Percentiles rank a stretch among this genome's conserved stretches.
These are phyloP conservation scores for Sisymbrium irio DNA, from an alignment of 345 rosid species.

Conservation along the genomic window DNA sequence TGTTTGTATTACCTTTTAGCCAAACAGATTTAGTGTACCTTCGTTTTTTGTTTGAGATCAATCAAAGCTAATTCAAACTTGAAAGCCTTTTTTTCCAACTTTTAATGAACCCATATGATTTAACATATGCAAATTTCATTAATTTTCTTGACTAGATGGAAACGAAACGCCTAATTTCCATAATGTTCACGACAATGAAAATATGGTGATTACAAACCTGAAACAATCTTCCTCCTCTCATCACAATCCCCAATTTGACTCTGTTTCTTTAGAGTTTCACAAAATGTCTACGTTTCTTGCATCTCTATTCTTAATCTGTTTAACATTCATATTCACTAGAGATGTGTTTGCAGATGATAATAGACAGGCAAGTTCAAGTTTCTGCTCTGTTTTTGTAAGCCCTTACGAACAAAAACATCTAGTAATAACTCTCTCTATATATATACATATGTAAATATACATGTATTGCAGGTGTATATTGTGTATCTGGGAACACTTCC, in stretches of 20 bases:
- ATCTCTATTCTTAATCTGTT: not conserved
- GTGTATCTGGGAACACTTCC: slow-evolving; percentile 27
- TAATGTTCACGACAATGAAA: not conserved
- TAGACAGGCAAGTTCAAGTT: slow-evolving; percentile 19
- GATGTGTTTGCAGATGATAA: slow-evolving; percentile 16
- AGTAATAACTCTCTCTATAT: not conserved
- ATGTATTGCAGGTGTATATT: slow-evolving; percentile 16
- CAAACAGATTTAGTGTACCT: not conserved
- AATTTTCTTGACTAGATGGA: not conserved
- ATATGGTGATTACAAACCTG: not conserved
- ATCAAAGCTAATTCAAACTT: not conserved
- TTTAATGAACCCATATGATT: not conserved
- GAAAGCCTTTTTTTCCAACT: not conserved
- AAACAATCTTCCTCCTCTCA: not conserved
- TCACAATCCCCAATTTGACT: not conserved
- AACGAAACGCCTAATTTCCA: not conserved
- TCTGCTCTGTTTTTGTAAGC: not conserved
- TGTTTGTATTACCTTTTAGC: not conserved
- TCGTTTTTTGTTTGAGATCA: not conserved
- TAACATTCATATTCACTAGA: not conserved
- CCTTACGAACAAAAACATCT: not conserved
- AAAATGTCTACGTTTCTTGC: slow-evolving; percentile 4
- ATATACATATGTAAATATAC: not conserved
- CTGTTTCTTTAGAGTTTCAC: slow-evolving; percentile 3
- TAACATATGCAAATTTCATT: not conserved